These are phyloP conservation scores for Trichodelitschia bisporula DNA, from an alignment of 495 filamentous ascomycete genomes.

Conservation along the genomic window DNA sequence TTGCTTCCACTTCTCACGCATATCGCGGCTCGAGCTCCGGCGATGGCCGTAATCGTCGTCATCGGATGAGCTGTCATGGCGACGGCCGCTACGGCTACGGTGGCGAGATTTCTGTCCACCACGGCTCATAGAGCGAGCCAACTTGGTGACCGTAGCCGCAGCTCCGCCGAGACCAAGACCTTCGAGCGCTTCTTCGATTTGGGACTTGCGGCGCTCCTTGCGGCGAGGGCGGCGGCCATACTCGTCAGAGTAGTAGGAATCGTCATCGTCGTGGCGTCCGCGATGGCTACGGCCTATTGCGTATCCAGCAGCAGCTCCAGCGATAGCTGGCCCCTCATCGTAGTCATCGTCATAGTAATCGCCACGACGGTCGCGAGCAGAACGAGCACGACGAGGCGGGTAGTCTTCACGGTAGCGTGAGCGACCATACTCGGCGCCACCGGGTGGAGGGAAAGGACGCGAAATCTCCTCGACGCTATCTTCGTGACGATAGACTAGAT, in stretches of 20 bases:
- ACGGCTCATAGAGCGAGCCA: slow-evolving; percentile 19
- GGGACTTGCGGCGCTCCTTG: slow-evolving; percentile 17
- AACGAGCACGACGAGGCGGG: slow-evolving; percentile 12
- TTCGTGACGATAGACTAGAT: slow-evolving; percentile 19
- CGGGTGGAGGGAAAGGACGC: slow-evolving; percentile 19
- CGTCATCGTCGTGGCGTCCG: slow-evolving; percentile 12
- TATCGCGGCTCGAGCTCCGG: slow-evolving; percentile 20
- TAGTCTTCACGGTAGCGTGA: slow-evolving; percentile 13
- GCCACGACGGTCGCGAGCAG: slow-evolving; percentile 6
- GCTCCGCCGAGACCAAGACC: slow-evolving; percentile 17
- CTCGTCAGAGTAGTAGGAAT: slow-evolving; percentile 14
- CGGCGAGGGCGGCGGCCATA: slow-evolving; percentile 9
- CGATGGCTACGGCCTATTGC: slow-evolving; percentile 7
- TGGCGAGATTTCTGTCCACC: too few species aligned
- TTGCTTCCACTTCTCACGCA: slow-evolving; percentile 44
- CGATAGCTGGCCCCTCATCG: slow-evolving; percentile 1
- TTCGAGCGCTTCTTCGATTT: slow-evolving; percentile 14
- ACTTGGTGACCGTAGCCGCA: slow-evolving; percentile 14
- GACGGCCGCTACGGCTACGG: slow-evolving; percentile 11
- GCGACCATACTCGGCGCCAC: slow-evolving; percentile 8
- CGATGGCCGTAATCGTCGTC: slow-evolving; percentile 11
- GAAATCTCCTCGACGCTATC: slow-evolving; percentile 21
- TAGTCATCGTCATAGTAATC: slow-evolving; percentile 12
- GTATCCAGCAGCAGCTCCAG: slow-evolving; percentile 10
- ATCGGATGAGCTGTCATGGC: slow-evolving; percentile 28